Conservation (phyloP, 768 basidiomycete genomes). For the Boletellus sp. region DNA sequence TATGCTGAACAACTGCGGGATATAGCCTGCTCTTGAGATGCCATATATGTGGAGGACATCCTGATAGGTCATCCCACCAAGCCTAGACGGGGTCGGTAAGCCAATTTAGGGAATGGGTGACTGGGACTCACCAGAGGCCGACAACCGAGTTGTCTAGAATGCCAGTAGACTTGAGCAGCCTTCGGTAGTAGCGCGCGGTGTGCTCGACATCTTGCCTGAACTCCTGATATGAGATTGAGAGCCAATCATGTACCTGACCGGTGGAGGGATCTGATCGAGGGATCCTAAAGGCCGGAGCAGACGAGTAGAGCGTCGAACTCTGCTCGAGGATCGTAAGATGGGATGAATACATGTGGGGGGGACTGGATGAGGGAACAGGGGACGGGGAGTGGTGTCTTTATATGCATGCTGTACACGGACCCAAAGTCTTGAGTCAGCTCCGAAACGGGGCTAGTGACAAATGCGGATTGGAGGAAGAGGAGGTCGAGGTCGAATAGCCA, state of each 20-base stretch:
- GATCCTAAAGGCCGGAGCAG: constrained; percentile 55
- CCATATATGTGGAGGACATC: constrained; percentile 75
- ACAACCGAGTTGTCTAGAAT: constrained; percentile 58
- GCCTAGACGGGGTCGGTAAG: constrained; percentile 41
- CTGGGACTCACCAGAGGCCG: constrained; percentile 62
- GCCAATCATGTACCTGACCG: constrained; percentile 50
- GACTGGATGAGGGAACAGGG: constrained; percentile 5
- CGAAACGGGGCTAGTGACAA: constrained; percentile 32
- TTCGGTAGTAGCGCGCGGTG: constrained; percentile 62
- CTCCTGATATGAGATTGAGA: constrained; percentile 56
- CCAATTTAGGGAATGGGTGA: neutral
- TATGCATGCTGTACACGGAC: constrained; percentile 29
- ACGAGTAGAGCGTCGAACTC: constrained; percentile 47
- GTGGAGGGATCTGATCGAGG: constrained; percentile 47
- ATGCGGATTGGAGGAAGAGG: constrained; percentile 25
- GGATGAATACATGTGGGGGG: constrained; percentile 33
- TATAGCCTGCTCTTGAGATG: constrained; percentile 69
- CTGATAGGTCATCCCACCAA: constrained; percentile 66
- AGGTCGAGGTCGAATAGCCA: constrained; percentile 30
- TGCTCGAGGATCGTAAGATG: constrained; percentile 65
- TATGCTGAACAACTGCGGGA: constrained; percentile 75
- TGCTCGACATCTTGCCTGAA: constrained; percentile 64
- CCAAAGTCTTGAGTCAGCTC: constrained; percentile 18
- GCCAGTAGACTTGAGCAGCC: constrained; percentile 41
- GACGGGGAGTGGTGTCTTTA: constrained; percentile 20